These are phyloP conservation scores for Saccharomycopsis fermentans DNA, from an alignment of 805 yeast species.

Conservation along the genomic window DNA sequence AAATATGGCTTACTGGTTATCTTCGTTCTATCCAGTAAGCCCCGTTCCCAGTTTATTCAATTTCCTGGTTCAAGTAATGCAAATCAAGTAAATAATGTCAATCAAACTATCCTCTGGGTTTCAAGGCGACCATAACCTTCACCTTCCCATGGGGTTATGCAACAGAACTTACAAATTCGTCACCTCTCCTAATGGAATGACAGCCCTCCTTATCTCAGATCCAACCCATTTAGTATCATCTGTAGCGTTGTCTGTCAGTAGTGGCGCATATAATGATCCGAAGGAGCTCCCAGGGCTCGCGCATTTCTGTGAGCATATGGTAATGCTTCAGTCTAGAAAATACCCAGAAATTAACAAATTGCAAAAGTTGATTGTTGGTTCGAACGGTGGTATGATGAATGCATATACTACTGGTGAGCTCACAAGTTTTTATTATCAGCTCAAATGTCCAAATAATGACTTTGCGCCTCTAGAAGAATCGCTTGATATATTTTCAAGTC, in stretches of 20 bases:
- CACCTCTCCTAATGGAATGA: constrained; percentile 57
- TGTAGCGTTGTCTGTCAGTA: constrained; percentile 62
- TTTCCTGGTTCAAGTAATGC: too few relatives aligned
- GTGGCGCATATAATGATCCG: constrained; percentile 81
- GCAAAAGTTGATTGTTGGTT: constrained; percentile 32
- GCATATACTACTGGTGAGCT: constrained; percentile 63
- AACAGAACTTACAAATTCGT: constrained; percentile 29
- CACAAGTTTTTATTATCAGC: constrained; percentile 53
- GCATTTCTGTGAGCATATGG: constrained; percentile 78
- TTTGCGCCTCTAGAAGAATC: constrained; percentile 13
- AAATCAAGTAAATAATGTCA: too few relatives aligned
- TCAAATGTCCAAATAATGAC: constrained; percentile 32
- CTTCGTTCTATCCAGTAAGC: too few relatives aligned
- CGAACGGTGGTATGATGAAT: constrained; percentile 47
- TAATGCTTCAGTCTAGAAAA: constrained; percentile 45
- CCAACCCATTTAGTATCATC: constrained; percentile 54
- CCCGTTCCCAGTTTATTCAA: too few relatives aligned
- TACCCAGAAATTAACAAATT: constrained; percentile 40
- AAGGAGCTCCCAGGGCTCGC: constrained; percentile 67
- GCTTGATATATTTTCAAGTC: constrained; percentile 40
- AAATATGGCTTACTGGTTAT: too few relatives aligned
- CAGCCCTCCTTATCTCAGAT: constrained; percentile 64
- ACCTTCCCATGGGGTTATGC: constrained; percentile 6
- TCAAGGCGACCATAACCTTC: constrained; percentile 1
- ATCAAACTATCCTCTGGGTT: not conserved